phyloP scores from a whole-genome alignment of 2,329 filamentous ascomycete species.

The Tolypocladium capitatum region DNA sequence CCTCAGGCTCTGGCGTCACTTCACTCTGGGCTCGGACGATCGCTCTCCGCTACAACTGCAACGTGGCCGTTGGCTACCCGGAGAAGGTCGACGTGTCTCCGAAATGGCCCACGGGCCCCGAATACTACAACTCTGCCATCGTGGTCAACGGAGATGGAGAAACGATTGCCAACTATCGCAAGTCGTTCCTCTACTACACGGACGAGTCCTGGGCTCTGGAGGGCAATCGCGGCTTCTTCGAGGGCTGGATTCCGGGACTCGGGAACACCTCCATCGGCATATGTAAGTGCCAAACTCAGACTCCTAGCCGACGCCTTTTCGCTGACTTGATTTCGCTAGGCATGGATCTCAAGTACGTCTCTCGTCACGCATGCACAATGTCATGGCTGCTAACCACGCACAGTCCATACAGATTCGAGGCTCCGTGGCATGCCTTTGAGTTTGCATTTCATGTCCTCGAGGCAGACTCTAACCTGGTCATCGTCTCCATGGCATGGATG shows the following conservation, averaged over 20 bases:
- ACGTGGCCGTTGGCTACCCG: conserved; percentile 61
- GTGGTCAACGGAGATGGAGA: conserved; percentile 46
- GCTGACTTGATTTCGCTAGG: conserved; percentile 4
- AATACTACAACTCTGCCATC: conserved; percentile 42
- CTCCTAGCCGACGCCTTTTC: not conserved
- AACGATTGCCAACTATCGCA: conserved; percentile 47
- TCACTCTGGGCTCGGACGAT: conserved; percentile 58
- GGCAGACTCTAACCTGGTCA: conserved; percentile 44
- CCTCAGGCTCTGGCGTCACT: conserved; percentile 48
- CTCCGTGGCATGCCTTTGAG: conserved; percentile 25
- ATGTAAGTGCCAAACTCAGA: conserved; percentile 18
- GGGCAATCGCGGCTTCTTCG: conserved; percentile 36
- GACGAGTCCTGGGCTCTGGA: conserved; percentile 51
- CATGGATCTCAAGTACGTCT: conserved; percentile 48
- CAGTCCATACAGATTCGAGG: conserved; percentile 24
- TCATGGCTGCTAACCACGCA: not conserved
- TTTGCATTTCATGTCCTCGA: conserved; percentile 44
- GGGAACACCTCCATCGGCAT: conserved; percentile 45
- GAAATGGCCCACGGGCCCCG: conserved; percentile 36
- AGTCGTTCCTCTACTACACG: conserved; percentile 43
- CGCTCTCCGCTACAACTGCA: conserved; percentile 53
- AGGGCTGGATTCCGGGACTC: conserved; percentile 29
- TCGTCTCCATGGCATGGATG: conserved; percentile 69
- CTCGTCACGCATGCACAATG: not conserved
- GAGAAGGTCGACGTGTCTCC: conserved; percentile 45